Percentiles rank a stretch among this genome's conserved stretches.
phyloP scores from a whole-genome alignment of 108 stramenopile genomes.

The Pseudonitzschia delicatissima region DNA sequence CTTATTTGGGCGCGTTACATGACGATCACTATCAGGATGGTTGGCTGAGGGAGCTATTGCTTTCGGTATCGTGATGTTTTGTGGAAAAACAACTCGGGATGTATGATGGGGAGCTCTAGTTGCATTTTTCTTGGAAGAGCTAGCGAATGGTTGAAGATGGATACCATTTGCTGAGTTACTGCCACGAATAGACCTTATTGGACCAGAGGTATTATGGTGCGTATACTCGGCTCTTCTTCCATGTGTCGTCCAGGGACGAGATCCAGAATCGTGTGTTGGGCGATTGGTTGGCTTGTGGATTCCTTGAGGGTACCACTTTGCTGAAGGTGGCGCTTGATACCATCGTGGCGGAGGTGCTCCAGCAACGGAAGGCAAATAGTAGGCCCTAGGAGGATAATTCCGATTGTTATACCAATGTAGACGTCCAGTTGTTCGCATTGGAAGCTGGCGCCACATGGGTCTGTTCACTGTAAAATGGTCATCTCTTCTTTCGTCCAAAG shows the following conservation, averaged over 20 bases:
- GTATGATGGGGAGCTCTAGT: background rate
- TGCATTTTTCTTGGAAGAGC: background rate
- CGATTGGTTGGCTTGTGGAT: background rate
- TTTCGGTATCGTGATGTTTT: slow-evolving; percentile 22
- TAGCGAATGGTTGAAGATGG: background rate
- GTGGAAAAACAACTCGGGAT: slow-evolving; percentile 19
- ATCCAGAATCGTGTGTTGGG: background rate
- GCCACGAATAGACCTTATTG: background rate
- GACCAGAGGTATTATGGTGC: background rate
- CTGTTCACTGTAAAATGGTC: background rate
- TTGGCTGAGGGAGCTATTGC: slow-evolving; percentile 7
- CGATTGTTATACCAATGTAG: background rate
- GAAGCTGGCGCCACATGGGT: slow-evolving; percentile 3
- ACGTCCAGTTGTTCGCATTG: background rate
- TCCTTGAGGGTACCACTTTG: slow-evolving; percentile 4
- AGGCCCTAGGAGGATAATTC: background rate
- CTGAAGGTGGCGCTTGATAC: background rate
- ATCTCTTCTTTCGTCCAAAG: slow-evolving; percentile 14
- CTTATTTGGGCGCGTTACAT: background rate
- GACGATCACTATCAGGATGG: background rate
- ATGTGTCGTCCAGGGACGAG: background rate
- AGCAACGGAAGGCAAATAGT: background rate
- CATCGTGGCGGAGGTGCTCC: background rate
- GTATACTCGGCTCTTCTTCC: background rate
- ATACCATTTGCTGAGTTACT: background rate